A percentile compares a stretch with the other conserved stretches of the same genome.
These are phyloP conservation scores for Auriscalpium orientale DNA, from an alignment of 768 basidiomycete species.

Conservation along the genomic window DNA sequence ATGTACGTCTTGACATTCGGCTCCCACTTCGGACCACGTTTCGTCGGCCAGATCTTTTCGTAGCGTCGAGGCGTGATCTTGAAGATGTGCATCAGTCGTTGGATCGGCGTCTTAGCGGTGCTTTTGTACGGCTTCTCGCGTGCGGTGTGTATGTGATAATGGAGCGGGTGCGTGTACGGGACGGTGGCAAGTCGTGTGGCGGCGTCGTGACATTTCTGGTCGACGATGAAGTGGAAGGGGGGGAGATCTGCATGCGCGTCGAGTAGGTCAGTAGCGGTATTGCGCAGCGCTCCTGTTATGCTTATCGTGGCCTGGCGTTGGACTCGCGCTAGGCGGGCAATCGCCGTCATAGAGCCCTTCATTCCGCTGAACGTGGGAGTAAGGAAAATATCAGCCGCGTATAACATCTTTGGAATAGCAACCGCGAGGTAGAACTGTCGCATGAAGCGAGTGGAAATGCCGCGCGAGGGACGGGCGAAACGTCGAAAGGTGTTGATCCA, in stretches of 20 bases:
- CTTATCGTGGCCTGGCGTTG: conserved; percentile 16
- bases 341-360: background rate
- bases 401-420: conserved; percentile 18
- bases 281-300: conserved; percentile 16
- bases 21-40: background rate
- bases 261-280: conserved; percentile 6
- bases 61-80: background rate
- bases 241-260: conserved; percentile 11
- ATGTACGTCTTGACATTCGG: background rate
- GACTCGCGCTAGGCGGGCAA: background rate
- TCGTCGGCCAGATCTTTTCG: conserved; percentile 7
- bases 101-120: conserved; percentile 3
- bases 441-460: background rate
- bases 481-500: background rate
- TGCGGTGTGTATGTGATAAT: background rate
- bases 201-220: conserved; percentile 1
- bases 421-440: conserved; percentile 10
- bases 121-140: background rate
- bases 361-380: background rate
- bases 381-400: conserved; percentile 16
- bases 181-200: conserved; percentile 12
- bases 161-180: conserved; percentile 10
- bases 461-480: conserved; percentile 2
- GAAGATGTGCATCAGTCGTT: conserved; percentile 7
- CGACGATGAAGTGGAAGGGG: conserved; percentile 1